Evolutionary conservation across 306 rosid species (phyloP), one percentile per base, ranked within the genome.

Genomic region (Oxytropis ochrocephala): DNA sequence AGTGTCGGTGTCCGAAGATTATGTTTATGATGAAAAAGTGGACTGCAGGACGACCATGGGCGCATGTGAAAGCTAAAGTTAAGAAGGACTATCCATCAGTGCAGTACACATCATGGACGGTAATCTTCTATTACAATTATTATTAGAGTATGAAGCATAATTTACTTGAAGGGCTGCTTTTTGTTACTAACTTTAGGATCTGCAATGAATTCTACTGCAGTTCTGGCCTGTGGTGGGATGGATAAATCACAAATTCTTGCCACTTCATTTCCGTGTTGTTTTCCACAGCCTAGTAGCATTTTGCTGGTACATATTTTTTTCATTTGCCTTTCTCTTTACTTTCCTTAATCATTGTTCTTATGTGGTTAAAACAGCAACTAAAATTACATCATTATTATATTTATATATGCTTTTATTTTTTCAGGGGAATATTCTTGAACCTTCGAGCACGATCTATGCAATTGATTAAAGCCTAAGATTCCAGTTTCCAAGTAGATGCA

Each of bases 381-480:
- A 73, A 50, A 41, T 69, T 59, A 35, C 56, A 35, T 67, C 8
- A 43, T 75, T 69, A 11, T 21, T 18, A 57, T 32, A n/a, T n/a
- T n/a, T n/a, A 32, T 33, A 32, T 3, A 5, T 47, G 56, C 52
- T 5, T 39, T 10, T 48, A 19, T 57, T 70, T 18, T 63, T 79
- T 74, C 83, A 94, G 98, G 98, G 96, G 97, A 76, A 85, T 94
- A 74, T 94, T 84, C 74, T 83, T 94, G 64, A 94, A 90, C 51
- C 84, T 94, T 41, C 85, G 82, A 67, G 97, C 97, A 19, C 80
- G 90, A 78, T 70, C 97, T 9, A 4, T 79, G 85, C 73, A 79
- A 13, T 66, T 94, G 78, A 83, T 78, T 81, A 27, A 91, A 85
- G 81, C 85, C 55, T n/a, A 12, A 74, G 51, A 47, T n/a, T 30